Percentiles rank a stretch among this genome's conserved stretches.
phyloP scores from a whole-genome alignment of 768 basidiomycete species.

The Porpolomopsis calyptriformis region DNA sequence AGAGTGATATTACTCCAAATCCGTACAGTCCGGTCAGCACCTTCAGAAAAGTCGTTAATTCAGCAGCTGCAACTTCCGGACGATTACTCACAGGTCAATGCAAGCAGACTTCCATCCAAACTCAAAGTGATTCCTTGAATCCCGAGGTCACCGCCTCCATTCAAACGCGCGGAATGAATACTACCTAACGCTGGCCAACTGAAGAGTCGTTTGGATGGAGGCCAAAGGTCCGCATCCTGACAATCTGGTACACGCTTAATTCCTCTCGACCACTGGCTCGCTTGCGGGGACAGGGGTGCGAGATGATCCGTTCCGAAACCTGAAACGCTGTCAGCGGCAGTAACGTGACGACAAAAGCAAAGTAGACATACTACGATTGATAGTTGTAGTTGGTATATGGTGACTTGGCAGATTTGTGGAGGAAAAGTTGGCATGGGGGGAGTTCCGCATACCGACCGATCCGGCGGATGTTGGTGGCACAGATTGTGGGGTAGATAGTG shows the following conservation, averaged over 20 bases:
- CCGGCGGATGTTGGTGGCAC: no score
- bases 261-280: constrained; percentile 30
- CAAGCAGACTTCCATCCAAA: constrained; percentile 44
- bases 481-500: no score
- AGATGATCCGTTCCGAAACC: constrained; percentile 11
- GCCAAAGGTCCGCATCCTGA: constrained; percentile 2
- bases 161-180: constrained; percentile 27
- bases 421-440: no score
- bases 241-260: constrained; percentile 9
- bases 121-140: constrained; percentile 41
- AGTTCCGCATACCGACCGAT: no score
- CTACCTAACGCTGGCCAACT: constrained; percentile 41
- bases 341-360: no score
- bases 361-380: no score
- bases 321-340: no score
- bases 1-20: constrained; percentile 44
- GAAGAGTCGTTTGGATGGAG: constrained; percentile 22
- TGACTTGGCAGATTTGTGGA: no score
- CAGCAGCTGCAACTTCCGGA: neutral
- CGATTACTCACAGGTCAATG: constrained; percentile 41
- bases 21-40: constrained; percentile 49
- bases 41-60: constrained; percentile 21
- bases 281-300: constrained; percentile 23
- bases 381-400: no score
- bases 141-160: constrained; percentile 37